Evolutionary conservation across 257 asterid species (phyloP), one percentile per base, ranked within the genome.

Genomic region (Salvia rosmarinus): DNA sequence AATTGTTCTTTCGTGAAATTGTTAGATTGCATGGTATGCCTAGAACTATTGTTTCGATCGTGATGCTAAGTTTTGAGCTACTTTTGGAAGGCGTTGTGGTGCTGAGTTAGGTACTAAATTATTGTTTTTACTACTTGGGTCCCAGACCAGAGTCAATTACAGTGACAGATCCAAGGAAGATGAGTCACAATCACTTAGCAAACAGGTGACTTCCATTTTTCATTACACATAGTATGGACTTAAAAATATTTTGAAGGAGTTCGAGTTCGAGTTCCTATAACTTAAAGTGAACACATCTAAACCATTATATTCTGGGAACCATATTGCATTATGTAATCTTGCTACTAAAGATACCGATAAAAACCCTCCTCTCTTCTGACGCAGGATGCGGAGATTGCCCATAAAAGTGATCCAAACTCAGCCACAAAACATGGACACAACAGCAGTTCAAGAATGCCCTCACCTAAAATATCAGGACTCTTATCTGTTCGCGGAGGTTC

Each of bases 121-220:
- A n/a, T n/a, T n/a, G n/a, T n/a, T n/a, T n/a, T n/a, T n/a, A n/a
- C n/a, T n/a, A n/a, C n/a, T 32, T 13, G 39, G 78, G 42, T 46
- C 40, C 23, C n/a, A 50, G 37, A 63, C 78, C 62, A n/a, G 52
- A 52, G n/a, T 66, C 23, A 2, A 34, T 10, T 3, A n/a, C 51
- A 11, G 30, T n/a, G 56, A 69, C 51, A 75, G 47, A 55, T 52
- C 74, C 43, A 13, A 70, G 25, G 73, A 70, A 66, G 64, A 44
- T 44, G 80, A 68, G 66, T 34, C 66, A 28, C 56, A 68, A 19
- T 44, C 75, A 20, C 75, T 46, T 58, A 39, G 46, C 25, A 32
- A 69, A 2, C 67, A 76, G 82, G 89, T 85, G 58, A 77, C 71
- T 74, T 67, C 49, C 51, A 58, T 66, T 54, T 61, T 46, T 20